phyloP scores from a whole-genome alignment of 106 monocot genomes.

The Dendrobium catenatum region DNA sequence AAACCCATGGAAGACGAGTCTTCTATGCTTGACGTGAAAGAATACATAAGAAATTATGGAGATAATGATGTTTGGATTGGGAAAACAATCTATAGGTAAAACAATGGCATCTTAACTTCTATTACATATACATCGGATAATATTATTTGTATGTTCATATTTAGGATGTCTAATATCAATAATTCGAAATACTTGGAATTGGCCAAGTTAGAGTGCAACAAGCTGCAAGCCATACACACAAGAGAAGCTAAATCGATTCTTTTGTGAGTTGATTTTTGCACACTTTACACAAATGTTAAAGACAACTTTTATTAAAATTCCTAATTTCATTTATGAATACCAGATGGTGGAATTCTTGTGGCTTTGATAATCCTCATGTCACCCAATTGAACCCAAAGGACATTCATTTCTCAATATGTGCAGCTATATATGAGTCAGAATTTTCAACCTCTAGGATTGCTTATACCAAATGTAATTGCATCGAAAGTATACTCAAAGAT shows the following conservation, averaged over 20 bases:
- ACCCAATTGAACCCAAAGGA: conserved; percentile 14
- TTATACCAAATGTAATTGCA: conserved; percentile 32
- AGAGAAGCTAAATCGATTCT: conserved; percentile 20
- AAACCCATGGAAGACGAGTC: conserved; percentile 21
- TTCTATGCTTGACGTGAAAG: conserved; percentile 15
- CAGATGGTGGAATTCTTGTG: conserved; percentile 26
- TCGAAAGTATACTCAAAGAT: conserved; percentile 19
- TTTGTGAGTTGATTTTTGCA: conserved; percentile 13
- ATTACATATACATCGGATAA: not conserved
- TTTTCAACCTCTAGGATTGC: conserved; percentile 17
- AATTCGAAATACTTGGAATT: conserved; percentile 27
- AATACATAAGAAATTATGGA: conserved; percentile 22
- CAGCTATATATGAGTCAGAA: conserved; percentile 22
- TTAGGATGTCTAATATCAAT: conserved; percentile 30
- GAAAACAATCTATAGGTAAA: conserved; percentile 19
- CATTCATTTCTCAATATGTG: conserved; percentile 29
- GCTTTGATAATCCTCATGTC: not conserved
- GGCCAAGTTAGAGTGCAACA: conserved; percentile 29
- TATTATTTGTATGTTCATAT: not conserved
- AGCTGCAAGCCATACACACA: conserved; percentile 6
- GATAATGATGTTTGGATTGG: conserved; percentile 28
- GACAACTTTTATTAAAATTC: not conserved
- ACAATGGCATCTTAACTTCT: not conserved
- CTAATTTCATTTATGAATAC: not conserved
- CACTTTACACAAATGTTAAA: not conserved